Evolutionary conservation across 2,329 filamentous ascomycete species (phyloP).

Genomic region (Microcyclospora tardicrescens): DNA sequence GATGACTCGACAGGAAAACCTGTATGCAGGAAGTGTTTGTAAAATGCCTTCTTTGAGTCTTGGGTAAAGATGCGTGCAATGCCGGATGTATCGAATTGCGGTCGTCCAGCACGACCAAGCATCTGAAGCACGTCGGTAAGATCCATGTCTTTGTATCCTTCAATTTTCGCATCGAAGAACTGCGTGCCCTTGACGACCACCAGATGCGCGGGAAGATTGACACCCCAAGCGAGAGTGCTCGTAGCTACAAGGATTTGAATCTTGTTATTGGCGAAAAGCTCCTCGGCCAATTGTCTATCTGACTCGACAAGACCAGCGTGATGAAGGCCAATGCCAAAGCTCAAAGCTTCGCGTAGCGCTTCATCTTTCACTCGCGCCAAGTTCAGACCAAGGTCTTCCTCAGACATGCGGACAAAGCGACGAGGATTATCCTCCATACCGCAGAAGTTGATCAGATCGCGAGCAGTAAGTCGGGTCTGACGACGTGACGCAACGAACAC

Average conservation of each 20-base stretch:
- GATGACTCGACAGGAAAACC: conserved; percentile 96
- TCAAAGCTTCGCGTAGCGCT: conserved; percentile 81
- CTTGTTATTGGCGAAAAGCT: conserved; percentile 94
- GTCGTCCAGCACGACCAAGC: conserved; percentile 87
- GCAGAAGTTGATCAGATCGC: conserved; percentile 92
- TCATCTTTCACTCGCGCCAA: conserved; percentile 87
- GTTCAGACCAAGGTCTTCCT: conserved; percentile 82
- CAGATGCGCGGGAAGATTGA: conserved; percentile 90
- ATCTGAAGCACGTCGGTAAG: conserved; percentile 96
- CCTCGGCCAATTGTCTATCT: conserved; percentile 80
- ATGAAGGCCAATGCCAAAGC: conserved; percentile 92
- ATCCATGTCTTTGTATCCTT: conserved; percentile 98
- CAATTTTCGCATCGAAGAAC: conserved; percentile 94
- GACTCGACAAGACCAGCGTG: conserved; percentile 94
- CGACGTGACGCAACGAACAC: conserved; percentile 93
- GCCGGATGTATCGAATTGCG: conserved; percentile 90
- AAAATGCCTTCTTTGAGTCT: conserved; percentile 95
- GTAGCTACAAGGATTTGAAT: conserved; percentile 95
- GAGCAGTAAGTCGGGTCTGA: conserved; percentile 87
- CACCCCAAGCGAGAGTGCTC: conserved; percentile 93
- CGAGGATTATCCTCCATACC: conserved; percentile 97
- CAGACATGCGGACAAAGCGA: conserved; percentile 83
- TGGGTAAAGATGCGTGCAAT: conserved; percentile 97
- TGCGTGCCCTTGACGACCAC: conserved; percentile 98
- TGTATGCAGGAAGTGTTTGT: conserved; percentile 97